A percentile compares a stretch with the other conserved stretches of the same genome.
phyloP scores from a whole-genome alignment of 2,329 filamentous ascomycete species.

The Cordyceps cicadae region DNA sequence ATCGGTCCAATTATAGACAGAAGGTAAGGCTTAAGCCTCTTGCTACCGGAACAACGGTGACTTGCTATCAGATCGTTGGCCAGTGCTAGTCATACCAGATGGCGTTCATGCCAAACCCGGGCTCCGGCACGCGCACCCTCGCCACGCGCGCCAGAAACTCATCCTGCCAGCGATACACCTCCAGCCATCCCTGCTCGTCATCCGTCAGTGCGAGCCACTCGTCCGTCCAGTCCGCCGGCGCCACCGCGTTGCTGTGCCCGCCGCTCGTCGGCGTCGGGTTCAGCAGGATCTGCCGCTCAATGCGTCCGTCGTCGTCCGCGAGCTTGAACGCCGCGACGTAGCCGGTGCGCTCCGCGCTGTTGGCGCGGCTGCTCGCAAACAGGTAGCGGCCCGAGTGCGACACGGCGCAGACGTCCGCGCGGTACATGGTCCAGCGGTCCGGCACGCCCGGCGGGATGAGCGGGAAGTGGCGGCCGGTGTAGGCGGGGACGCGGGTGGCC shows the following conservation, averaged over 20 bases:
- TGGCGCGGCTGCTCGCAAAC: slow-evolving; percentile 77
- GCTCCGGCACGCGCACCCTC: slow-evolving; percentile 67
- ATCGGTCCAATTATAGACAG: no score
- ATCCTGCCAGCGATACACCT: slow-evolving; percentile 80
- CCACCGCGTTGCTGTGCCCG: slow-evolving; percentile 82
- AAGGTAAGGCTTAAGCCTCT: no score
- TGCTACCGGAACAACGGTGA: no score
- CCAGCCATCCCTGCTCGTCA: slow-evolving; percentile 78
- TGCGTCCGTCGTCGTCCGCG: slow-evolving; percentile 50
- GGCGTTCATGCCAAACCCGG: slow-evolving; percentile 95
- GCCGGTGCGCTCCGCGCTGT: slow-evolving; percentile 66
- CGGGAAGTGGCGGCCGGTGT: slow-evolving; percentile 68
- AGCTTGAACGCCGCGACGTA: slow-evolving; percentile 78
- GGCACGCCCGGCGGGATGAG: slow-evolving; percentile 67
- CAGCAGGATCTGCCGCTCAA: slow-evolving; percentile 70
- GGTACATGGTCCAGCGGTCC: slow-evolving; percentile 56
- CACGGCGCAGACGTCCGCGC: slow-evolving; percentile 74
- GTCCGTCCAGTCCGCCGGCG: slow-evolving; percentile 73
- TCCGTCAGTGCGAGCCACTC: slow-evolving; percentile 88
- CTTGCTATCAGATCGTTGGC: no score
- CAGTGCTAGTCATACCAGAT: slow-evolving; percentile 67
- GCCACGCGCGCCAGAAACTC: slow-evolving; percentile 74
- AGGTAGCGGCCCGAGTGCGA: slow-evolving; percentile 64
- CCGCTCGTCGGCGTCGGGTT: slow-evolving; percentile 82
- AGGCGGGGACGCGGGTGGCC: slow-evolving; percentile 62